A percentile compares a stretch with the other conserved stretches of the same genome.
Conservation (phyloP, 345 rosid genomes). For the Trapa bicornis region DNA sequence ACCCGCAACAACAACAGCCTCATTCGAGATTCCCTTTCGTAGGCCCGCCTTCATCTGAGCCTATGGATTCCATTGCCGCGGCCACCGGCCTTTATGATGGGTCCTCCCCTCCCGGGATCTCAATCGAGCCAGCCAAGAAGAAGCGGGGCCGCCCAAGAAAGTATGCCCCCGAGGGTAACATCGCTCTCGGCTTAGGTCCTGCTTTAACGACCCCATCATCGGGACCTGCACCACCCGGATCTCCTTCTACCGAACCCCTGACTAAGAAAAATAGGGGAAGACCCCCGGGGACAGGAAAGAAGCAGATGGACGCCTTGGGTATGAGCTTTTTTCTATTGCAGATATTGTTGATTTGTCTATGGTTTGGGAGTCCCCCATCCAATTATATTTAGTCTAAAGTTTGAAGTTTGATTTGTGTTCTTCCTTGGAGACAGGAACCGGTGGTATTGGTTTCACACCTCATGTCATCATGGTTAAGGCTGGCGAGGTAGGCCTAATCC, state of each 20-base stretch:
- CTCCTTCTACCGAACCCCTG: constrained; percentile 37
- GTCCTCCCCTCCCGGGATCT: constrained; percentile 37
- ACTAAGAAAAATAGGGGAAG: constrained; percentile 67
- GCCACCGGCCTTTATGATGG: constrained; percentile 38
- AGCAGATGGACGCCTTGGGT: constrained; percentile 93
- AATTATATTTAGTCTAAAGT: not conserved
- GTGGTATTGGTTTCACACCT: constrained; percentile 93
- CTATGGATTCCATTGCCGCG: constrained; percentile 20
- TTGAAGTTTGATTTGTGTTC: not conserved
- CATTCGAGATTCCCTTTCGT: constrained; percentile 23
- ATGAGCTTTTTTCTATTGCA: not conserved
- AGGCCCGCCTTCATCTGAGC: constrained; percentile 19
- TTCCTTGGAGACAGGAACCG: constrained; percentile 37
- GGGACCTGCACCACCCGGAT: constrained; percentile 15
- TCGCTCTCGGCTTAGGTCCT: constrained; percentile 65
- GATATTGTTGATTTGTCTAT: too few species aligned
- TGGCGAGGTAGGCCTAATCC: constrained; percentile 59
- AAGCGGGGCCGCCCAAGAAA: constrained; percentile 90
- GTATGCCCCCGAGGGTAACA: constrained; percentile 73
- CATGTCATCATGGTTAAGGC: constrained; percentile 74
- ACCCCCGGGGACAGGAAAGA: constrained; percentile 90
- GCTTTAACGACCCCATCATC: constrained; percentile 43
- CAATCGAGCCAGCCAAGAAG: constrained; percentile 53
- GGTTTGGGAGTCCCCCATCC: not conserved
- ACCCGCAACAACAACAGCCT: constrained; percentile 11